Base-by-base conservation (phyloP, 345 rosid species). In the Toxicodendron radicans region DNA sequence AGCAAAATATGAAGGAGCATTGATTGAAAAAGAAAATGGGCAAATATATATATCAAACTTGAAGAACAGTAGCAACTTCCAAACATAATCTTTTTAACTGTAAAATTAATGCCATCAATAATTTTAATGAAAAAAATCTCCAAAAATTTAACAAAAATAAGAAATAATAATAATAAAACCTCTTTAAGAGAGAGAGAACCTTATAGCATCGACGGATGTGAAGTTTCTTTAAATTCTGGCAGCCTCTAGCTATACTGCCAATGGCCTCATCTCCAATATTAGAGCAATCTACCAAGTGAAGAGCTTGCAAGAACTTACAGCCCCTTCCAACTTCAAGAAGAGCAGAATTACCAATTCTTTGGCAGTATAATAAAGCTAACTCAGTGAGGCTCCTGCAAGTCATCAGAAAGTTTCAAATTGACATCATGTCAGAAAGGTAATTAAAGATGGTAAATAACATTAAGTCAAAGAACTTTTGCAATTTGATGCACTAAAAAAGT, bases 181-280 rank as follows among this genome's bases (percentile, higher is more conserved):
- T 38, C 43, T 38, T 38, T 38, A 38, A 38, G 43, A 0, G 74
- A 72, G 38, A 79, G 69, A 76, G 74, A 65, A 85, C 98, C 97
- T 92, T 96, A 51, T 88, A 90, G 80, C 98, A 94, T 74, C 97
- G 87, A 14, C 97, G 91, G 73, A 94, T 86, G 79, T 94, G 98
- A 73, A 94, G 97, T 76, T 92, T 88, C 85, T 88, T 94, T 72
- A 94, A 82, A 72, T 86, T 91, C 63, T 61, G 80, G 83, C 98
- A 94, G 59, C 98, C 98, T 83, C 70, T 79, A 76, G 97, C 98
- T 77, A 94, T 88, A 76, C 87, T 80, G 76, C 90, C 86, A 64
- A 94, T 86, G 64, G 88, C 97, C 30, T 79, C 91, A 64, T 94
- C 97, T 76, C 93, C 98, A 72, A 94, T 85, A 72, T 85, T 78